A percentile compares a stretch with the other conserved stretches of the same genome.
phyloP scores from a whole-genome alignment of 306 rosid species.

The Nissolia schottii region DNA sequence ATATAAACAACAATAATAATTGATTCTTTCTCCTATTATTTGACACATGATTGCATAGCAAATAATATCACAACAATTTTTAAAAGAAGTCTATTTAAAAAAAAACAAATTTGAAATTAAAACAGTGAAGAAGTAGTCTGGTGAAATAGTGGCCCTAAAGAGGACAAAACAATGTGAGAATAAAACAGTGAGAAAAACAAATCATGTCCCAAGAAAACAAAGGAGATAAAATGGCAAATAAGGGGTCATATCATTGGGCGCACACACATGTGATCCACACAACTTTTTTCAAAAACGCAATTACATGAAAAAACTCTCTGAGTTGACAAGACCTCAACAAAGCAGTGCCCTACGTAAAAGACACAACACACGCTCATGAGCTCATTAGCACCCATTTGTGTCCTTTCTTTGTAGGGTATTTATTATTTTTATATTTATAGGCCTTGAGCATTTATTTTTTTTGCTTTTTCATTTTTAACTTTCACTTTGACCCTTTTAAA shows the following conservation, averaged over 20 bases:
- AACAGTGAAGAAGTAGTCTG: neutral
- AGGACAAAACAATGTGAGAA: neutral
- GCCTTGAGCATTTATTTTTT: neutral
- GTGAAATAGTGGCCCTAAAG: neutral
- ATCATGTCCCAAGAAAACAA: neutral
- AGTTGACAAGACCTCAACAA: conserved; percentile 60
- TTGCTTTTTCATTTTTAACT: conserved; percentile 22
- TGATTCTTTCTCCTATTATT: too few species aligned
- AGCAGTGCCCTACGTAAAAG: conserved; percentile 35
- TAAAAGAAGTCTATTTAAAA: too few species aligned
- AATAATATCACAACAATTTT: too few species aligned
- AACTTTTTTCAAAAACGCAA: conserved; percentile 37
- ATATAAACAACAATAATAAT: too few species aligned
- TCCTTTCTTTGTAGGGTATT: conserved; percentile 20
- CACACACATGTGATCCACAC: conserved; percentile 45
- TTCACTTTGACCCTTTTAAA: conserved; percentile 16
- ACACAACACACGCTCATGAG: conserved; percentile 19
- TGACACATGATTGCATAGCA: too few species aligned
- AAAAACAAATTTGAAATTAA: neutral
- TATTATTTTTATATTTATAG: too few species aligned
- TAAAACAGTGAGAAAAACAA: conserved; percentile 18
- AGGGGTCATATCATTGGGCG: conserved; percentile 29
- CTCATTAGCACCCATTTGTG: conserved; percentile 15
- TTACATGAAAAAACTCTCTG: conserved; percentile 32
- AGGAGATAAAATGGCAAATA: conserved; percentile 8